Evolutionary conservation across 768 basidiomycete genomes (phyloP), one percentile per base, ranked within the genome.

Genomic region (Podaxis pistillaris): DNA sequence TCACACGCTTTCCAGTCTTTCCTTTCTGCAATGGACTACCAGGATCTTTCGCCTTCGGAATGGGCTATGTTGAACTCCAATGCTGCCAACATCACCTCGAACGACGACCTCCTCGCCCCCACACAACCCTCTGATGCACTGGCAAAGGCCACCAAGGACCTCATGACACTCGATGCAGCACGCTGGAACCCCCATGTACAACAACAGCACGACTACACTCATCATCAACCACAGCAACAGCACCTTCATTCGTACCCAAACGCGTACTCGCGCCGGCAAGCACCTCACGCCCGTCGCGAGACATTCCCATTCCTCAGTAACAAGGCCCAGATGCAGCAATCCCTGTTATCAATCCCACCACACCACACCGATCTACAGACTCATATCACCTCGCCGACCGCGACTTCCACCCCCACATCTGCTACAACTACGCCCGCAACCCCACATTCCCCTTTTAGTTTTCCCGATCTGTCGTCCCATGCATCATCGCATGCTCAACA

Each of bases 121-220:
- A 73, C 81, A 57, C 83, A 76, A 60, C 85, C 84, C 63, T 85
- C 78, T 62, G 86, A 89, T 58, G 86, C 86, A 1, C 81, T 94
- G 58, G 76, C 88, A 58, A 89, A 88, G 74, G 91, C 91, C 0
- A 93, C 91, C 0, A 91, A 90, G 73, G 90, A 93, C 72, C 83
- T 94, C 49, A 91, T 94, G 86, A 79, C 89, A 3, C 79, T 92
- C 28, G 89, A 89, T 63, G 66, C 77, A 28, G 78, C 73, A 13
- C 74, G 70, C 6, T 86, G 76, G 79, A 60, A 57, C 19, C 62
- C 60, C 30, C 65, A 66, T 58, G 64, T 68, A 56, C 67, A 65
- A 49, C 60, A 64, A 60, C 63, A 71, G 64, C 65, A 66, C 63
- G 65, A 63, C 30, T 64, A 65, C 49, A 51, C 54, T n/a, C 41